Base-by-base conservation (phyloP, 768 basidiomycete species). In the Nidularia sp. region DNA sequence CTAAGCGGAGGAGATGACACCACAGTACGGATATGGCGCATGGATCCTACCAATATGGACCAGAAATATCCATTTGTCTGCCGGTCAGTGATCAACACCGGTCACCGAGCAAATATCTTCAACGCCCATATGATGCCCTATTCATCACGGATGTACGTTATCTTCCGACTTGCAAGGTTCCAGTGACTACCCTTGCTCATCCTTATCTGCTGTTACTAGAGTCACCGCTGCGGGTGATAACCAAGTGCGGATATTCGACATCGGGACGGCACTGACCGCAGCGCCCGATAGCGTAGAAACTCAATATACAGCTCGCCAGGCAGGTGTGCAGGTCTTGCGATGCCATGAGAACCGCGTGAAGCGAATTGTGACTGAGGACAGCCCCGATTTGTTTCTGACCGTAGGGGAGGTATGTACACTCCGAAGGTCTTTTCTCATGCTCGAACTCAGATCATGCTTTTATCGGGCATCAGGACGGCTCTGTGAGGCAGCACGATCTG, bases 401-500 rank as follows among this genome's bases (percentile, higher is more conserved):
- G 85, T 89, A n/a, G 77, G 81, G n/a, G 88, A 91, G 78, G 88
- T 86, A 48, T 33, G 77, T 43, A 12, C 29, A 10, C 25, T 39
- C 15, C 43, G 18, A 4, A 41, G 50, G 22, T n/a, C 34, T 15
- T 13, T n/a, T 22, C 53, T 8, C 44, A 34, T 33, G 35, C 22
- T 6, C 50, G 1, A 41, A 13, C 31, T 33, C 6, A 34, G 36
- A n/a, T 6, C 22, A 25, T 13, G 29, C 13, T 25, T 48, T 33
- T 13, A 49, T 25, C 10, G 8, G 1, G 4, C 66, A 41, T 54
- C 61, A 93, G 86, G 93, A 96, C 67, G 92, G 90, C 3, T 79
- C 85, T 31, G 91, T 94, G 7, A 80, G 93, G 25, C 92, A 94
- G 62, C 93, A 95, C 63, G 93, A 96, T 62, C 68, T 95, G 43